These are phyloP conservation scores for Rhynchospora pubera DNA, from an alignment of 176 grass and related monocot genomes.

Conservation along the genomic window DNA sequence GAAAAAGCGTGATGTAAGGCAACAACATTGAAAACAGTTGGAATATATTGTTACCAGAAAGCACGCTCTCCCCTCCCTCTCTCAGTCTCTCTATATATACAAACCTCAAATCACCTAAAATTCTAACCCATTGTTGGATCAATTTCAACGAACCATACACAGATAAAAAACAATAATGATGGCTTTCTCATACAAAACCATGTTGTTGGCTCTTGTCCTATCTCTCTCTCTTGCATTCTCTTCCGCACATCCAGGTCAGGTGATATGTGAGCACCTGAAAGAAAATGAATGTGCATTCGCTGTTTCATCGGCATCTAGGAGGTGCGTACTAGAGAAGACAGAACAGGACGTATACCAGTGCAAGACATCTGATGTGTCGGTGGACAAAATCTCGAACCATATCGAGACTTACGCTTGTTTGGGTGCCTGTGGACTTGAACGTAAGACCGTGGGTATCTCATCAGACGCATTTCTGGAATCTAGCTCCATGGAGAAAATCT, in stretches of 20 bases:
- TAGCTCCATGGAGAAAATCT: slow-evolving; percentile 23
- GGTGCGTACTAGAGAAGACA: slow-evolving; percentile 58
- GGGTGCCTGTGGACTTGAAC: slow-evolving; percentile 46
- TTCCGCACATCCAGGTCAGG: slow-evolving; percentile 12
- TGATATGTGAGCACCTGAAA: slow-evolving; percentile 47
- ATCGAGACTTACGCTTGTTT: slow-evolving; percentile 26
- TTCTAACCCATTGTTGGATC: not conserved
- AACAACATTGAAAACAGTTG: not conserved
- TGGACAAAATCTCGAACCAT: slow-evolving; percentile 7
- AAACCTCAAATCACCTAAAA: not conserved
- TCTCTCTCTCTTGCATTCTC: slow-evolving; percentile 20
- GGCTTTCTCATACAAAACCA: slow-evolving; percentile 23
- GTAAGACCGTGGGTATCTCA: slow-evolving; percentile 50
- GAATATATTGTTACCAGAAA: not conserved
- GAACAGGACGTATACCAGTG: slow-evolving; percentile 34
- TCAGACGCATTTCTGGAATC: slow-evolving; percentile 51
- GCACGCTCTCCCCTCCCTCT: not conserved
- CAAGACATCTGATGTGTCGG: slow-evolving; percentile 53
- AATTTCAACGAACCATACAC: not conserved
- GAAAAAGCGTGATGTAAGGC: not conserved
- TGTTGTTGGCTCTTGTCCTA: not conserved
- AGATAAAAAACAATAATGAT: slow-evolving; percentile 20
- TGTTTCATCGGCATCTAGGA: slow-evolving; percentile 42
- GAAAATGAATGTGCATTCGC: slow-evolving; percentile 49
- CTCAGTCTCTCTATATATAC: not conserved